phyloP scores from a whole-genome alignment of 345 rosid species.

The Clausena lansium region DNA sequence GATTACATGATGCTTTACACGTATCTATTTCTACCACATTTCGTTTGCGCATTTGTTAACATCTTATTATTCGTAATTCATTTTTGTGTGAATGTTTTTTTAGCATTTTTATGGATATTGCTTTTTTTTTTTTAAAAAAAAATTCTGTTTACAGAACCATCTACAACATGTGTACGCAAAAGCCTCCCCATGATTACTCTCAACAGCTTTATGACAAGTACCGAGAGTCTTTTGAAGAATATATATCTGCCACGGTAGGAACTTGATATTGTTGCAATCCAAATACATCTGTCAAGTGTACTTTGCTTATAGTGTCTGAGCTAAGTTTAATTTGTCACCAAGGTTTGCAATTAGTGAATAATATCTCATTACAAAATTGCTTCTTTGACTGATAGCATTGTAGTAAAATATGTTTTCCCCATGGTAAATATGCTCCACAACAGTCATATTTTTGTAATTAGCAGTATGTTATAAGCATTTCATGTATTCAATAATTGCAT shows the following conservation, averaged over 20 bases:
- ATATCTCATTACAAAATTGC: neutral
- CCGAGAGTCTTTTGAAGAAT: constrained; percentile 52
- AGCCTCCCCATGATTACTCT: constrained; percentile 64
- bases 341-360: neutral
- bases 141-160: constrained; percentile 40
- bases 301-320: neutral
- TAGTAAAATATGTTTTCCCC: neutral
- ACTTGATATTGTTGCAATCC: neutral
- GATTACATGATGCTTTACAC: constrained; percentile 71
- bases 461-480: neutral
- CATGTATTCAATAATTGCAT: neutral
- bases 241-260: constrained; percentile 45
- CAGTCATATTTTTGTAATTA: neutral
- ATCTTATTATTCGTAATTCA: neutral
- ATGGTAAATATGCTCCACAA: neutral
- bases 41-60: neutral
- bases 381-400: neutral
- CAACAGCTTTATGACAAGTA: constrained; percentile 69
- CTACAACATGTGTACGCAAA: constrained; percentile 72
- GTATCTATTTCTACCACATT: constrained; percentile 28
- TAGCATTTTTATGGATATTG: neutral
- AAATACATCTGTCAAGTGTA: neutral
- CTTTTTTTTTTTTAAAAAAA: constrained; percentile 15
- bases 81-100: neutral
- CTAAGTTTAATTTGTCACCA: neutral